Evolutionary conservation across 2,329 filamentous ascomycete species (phyloP).

Genomic region (Sporothrix schenckii): DNA sequence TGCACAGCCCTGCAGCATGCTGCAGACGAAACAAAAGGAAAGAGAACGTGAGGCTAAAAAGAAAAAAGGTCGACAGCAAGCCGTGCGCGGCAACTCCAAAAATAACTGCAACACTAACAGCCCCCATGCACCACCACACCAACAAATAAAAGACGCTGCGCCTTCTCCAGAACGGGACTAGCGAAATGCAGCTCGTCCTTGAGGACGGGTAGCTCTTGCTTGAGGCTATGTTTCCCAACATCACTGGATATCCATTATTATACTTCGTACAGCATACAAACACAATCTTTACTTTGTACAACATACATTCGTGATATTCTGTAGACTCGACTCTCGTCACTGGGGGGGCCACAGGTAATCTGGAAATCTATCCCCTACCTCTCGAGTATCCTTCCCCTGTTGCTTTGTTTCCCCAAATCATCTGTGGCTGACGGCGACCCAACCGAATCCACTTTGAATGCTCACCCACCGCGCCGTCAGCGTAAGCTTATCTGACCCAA

Average conservation of each 20-base stretch:
- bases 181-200: not conserved
- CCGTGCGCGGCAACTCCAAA: slow-evolving; percentile 2
- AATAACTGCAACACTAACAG: not conserved
- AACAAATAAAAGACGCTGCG: too few relatives aligned
- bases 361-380: not conserved
- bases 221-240: too few relatives aligned
- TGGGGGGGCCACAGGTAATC: not conserved
- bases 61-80: not conserved
- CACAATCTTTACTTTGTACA: not conserved
- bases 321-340: not conserved
- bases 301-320: not conserved
- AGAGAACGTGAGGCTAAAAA: not conserved
- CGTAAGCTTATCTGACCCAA: slow-evolving; percentile 18
- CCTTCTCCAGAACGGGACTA: not conserved
- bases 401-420: not conserved
- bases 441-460: slow-evolving; percentile 4
- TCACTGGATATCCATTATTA: not conserved
- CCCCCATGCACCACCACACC: not conserved
- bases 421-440: slow-evolving; percentile 10
- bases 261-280: not conserved
- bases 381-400: not conserved
- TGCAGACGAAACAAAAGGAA: slow-evolving; percentile 19
- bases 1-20: slow-evolving; percentile 17
- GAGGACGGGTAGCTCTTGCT: too few relatives aligned
- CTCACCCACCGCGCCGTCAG: not conserved